Base-by-base conservation (phyloP, 352 stramenopile genomes). In the Aphanomyces cochlioides region DNA sequence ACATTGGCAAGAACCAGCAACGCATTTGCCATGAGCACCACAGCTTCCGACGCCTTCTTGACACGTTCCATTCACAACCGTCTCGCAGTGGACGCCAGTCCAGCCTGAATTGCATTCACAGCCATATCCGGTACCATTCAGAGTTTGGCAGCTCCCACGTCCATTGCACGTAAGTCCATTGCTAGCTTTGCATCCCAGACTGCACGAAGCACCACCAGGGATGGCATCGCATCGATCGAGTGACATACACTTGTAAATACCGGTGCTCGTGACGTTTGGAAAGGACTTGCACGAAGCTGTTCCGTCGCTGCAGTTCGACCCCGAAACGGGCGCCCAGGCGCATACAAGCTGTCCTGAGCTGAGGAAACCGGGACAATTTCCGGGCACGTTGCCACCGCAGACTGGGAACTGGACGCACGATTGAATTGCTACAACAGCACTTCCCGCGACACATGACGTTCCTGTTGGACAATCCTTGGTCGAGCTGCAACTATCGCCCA, bases 201-300 rank as follows among this genome's bases (percentile, higher is more conserved):
- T 70, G 64, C 64, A 70, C 7, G 54, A 37, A 19, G 28, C 19
- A 17, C 38, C 39, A 1, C 21, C 28, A 50, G 21, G 28, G 54
- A 70, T 70, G 6, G 81, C 56, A 63, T 94, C 87, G 66, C 87
- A 94, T 4, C 87, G 81, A 40, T 85, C 78, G 38, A 92, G 76
- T 19, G 82, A 89, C 53, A 94, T 78, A 58, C 87, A 94, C 72
- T 92, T 91, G 80, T 92, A 93, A 65, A 92, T 83, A 34, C 81
- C 82, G 38, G 75, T 48, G 40, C 72, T 47, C 70, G 65, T 73
- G 60, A 70, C 67, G 38, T 83, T 65, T 28, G 28, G 28, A 28
- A 28, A 28, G 41, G 76, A 36, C 15, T 57, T 66, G 63, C 81
- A 70, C 15, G 64, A 88, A 56, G 77, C 74, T 4, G 21, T 45